phyloP scores from a whole-genome alignment of 2,329 filamentous ascomycete species.

The Plectosphaerella sp. region DNA sequence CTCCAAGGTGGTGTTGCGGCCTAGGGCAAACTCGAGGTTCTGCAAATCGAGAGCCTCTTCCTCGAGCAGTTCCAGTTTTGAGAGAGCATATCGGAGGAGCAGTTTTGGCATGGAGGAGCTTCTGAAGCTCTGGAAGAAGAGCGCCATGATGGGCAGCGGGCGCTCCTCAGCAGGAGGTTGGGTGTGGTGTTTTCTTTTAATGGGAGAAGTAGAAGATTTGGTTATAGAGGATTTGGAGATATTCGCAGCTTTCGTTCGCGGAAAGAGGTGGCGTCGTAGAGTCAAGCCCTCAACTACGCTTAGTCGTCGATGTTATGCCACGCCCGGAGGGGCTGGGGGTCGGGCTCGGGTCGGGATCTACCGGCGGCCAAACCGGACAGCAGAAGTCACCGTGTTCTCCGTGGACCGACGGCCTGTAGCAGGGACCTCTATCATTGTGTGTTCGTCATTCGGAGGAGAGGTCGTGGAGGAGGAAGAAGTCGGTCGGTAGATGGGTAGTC shows the following conservation, averaged over 20 bases:
- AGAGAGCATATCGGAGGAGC: constrained; percentile 80
- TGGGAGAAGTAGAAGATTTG: not conserved
- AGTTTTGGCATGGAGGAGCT: constrained; percentile 80
- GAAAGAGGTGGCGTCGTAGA: not conserved
- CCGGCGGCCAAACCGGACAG: constrained; percentile 7
- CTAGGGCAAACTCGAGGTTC: constrained; percentile 78
- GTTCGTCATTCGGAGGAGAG: constrained; percentile 7
- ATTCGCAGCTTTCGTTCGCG: too few species aligned
- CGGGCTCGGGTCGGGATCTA: constrained; percentile 7
- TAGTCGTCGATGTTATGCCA: not conserved
- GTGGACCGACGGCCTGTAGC: constrained; percentile 28
- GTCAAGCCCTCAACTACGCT: not conserved
- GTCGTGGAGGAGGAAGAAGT: not conserved
- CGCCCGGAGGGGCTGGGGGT: not conserved
- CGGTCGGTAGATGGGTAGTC: too few species aligned
- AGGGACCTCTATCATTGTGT: constrained; percentile 27
- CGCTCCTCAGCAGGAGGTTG: not conserved
- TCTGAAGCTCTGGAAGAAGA: constrained; percentile 62
- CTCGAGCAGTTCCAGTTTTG: constrained; percentile 80
- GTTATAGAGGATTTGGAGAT: too few species aligned
- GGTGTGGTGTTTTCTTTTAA: not conserved
- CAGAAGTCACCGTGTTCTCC: constrained; percentile 23
- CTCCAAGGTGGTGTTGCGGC: constrained; percentile 77
- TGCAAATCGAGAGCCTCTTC: constrained; percentile 82
- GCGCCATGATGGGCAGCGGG: constrained; percentile 53